Evolutionary conservation across 176 grass and related monocot genomes (phyloP).

Genomic region (Urochloa ruziziensis): DNA sequence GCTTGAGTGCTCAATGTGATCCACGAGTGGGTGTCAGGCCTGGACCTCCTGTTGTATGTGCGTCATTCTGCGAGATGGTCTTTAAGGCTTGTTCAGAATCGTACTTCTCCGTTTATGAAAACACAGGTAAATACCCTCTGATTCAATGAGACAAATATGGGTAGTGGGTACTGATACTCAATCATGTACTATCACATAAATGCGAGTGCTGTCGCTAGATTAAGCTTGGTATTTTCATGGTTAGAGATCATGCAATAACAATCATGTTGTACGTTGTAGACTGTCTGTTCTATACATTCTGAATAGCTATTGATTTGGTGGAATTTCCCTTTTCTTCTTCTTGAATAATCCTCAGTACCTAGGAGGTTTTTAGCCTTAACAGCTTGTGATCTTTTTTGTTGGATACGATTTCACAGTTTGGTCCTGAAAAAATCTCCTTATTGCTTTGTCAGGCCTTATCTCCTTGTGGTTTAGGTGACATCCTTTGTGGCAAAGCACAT

Average conservation of each 20-base stretch:
- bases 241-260: slow-evolving; percentile 5
- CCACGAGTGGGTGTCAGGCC: slow-evolving; percentile 61
- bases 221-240: slow-evolving; percentile 8
- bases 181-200: neutral
- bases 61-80: slow-evolving; percentile 87
- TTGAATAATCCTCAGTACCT: neutral
- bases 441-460: slow-evolving; percentile 59
- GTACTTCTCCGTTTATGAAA: slow-evolving; percentile 80
- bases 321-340: slow-evolving; percentile 4
- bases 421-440: slow-evolving; percentile 31
- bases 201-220: neutral
- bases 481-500: slow-evolving; percentile 75
- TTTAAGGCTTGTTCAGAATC: slow-evolving; percentile 72
- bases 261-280: neutral
- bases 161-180: neutral
- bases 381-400: neutral
- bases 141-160: neutral
- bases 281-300: neutral
- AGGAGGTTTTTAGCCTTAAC: neutral
- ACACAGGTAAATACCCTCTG: slow-evolving; percentile 60
- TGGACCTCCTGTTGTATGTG: slow-evolving; percentile 71
- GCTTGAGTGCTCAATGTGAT: slow-evolving; percentile 93
- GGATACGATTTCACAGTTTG: neutral
- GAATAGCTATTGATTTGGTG: slow-evolving; percentile 6
- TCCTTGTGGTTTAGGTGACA: slow-evolving; percentile 89